Evolutionary conservation across 768 basidiomycete species (phyloP), one percentile per base, ranked within the genome.

Genomic region (Pleurotus salmoneostramineus): DNA sequence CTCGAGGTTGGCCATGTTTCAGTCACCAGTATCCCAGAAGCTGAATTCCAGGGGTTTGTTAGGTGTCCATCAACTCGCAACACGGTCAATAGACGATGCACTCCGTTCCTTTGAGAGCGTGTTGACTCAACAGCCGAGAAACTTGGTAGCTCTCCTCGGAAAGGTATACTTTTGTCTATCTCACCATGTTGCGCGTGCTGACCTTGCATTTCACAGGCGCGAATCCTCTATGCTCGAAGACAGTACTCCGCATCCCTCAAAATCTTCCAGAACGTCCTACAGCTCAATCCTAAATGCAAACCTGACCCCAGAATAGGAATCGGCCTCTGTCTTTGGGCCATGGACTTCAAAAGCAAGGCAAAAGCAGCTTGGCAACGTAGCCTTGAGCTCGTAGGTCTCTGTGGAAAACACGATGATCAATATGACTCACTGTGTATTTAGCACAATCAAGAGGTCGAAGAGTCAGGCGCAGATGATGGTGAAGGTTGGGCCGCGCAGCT

Each of bases 271-370:
- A 84, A 86, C 49, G 88, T 95, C 6, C 78, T 98, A 8, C 77
- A 81, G 33, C 80, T 90, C 43, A 86, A 84, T 56, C 95, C 96
- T 0, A 72, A 79, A 14, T 94, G 91, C 71, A 74, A 79, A 27
- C 97, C 96, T 0, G 96, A 99, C 70, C 96, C 97, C 35, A 84
- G 97, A 5, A 89, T 98, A 58, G 97, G 97, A 14, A 93, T 98
- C 42, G 97, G 97, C 6, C 74, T 99, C 4, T 98, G 96, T 71
- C 76, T 94, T 17, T 98, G 93, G 93, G 84, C 90, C 3, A 76
- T 97, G 74, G 90, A 90, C 58, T 84, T 96, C 63, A 88, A 87
- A 60, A 78, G 80, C 2, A 88, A 87, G 63, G 97, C 96, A 0
- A 87, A 85, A 62, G 82, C 82, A 21, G 96, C 96, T 0, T 99